Evolutionary conservation across 164 flowering plant genomes (phyloP), one percentile per base, ranked within the genome.

Genomic region (Buxus sempervirens): DNA sequence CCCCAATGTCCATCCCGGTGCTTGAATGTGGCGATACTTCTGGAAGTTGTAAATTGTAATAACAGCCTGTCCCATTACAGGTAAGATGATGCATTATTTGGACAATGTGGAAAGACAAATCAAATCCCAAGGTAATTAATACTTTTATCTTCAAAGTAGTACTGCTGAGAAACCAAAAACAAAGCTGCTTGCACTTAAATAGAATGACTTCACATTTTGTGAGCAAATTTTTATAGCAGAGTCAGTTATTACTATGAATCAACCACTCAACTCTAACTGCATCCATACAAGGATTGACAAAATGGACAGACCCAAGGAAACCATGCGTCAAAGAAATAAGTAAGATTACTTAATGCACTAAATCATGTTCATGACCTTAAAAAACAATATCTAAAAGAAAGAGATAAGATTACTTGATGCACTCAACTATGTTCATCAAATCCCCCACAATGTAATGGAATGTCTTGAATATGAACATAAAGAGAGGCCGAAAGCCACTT

Each of bases 1-100:
- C 67, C 88, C 88, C 42, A 89, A 72, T 19, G 78, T 76, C 95
- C 95, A 89, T 48, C 95, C 95, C 0, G 92, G 95, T 25, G 86
- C 72, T 70, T 84, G 88, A 75, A 85, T 82, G 72, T 85, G 89
- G 9, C 89, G 85, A 70, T 83, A 85, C 54, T 83, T 82, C 65
- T 85, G 84, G 70, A 81, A 83, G 80, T 83, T 85, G 66, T 55
- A 80, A 62, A 85, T 62, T 4, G 84, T 80, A 25, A 85, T 85
- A 54, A 76, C 79, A 62, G 89, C 89, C 89, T 85, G 78, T 60
- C 38, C n/a, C 58, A 67, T 22, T 9, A 51, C 42, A 63, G 70
- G 42, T 58, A 27, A 69, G 21, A 45, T 69, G 14, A 13, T 56
- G 23, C 20, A 60, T 10, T 4, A 55, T 25, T 54, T 12, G 28